Evolutionary conservation across 2,329 filamentous ascomycete genomes (phyloP).

Genomic region (Venturia asperata): DNA sequence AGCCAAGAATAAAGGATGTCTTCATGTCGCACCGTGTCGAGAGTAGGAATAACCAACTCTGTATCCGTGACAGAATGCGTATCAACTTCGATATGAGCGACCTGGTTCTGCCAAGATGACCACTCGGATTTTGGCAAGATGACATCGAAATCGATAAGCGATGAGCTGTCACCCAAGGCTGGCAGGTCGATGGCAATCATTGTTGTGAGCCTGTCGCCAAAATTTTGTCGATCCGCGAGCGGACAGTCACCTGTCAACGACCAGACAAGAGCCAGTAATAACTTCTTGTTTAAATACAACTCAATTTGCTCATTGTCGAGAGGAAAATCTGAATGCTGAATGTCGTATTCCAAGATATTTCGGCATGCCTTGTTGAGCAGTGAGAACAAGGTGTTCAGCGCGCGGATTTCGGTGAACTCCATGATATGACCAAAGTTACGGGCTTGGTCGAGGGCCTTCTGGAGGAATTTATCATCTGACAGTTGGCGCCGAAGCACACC

Average conservation of each 20-base stretch:
- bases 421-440: constrained; percentile 87
- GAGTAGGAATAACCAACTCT: constrained; percentile 94
- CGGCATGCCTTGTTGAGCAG: constrained; percentile 89
- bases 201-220: constrained; percentile 76
- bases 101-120: constrained; percentile 89
- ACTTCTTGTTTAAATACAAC: constrained; percentile 84
- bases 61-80: constrained; percentile 97
- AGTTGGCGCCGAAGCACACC: constrained; percentile 70
- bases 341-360: constrained; percentile 91
- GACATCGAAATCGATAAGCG: constrained; percentile 94
- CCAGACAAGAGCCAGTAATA: constrained; percentile 89
- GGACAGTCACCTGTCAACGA: constrained; percentile 93
- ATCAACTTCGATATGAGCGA: constrained; percentile 92
- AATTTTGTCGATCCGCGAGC: constrained; percentile 75
- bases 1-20: constrained; percentile 99
- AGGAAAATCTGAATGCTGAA: constrained; percentile 88
- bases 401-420: constrained; percentile 90
- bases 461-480: constrained; percentile 71
- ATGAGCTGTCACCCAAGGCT: constrained; percentile 66
- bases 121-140: constrained; percentile 80
- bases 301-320: constrained; percentile 86
- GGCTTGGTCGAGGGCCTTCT: constrained; percentile 68
- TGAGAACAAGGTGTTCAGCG: constrained; percentile 88
- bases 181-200: constrained; percentile 83
- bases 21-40: constrained; percentile 95